Conservation (phyloP, 805 yeast species). For the Nakazawaea holstii region DNA sequence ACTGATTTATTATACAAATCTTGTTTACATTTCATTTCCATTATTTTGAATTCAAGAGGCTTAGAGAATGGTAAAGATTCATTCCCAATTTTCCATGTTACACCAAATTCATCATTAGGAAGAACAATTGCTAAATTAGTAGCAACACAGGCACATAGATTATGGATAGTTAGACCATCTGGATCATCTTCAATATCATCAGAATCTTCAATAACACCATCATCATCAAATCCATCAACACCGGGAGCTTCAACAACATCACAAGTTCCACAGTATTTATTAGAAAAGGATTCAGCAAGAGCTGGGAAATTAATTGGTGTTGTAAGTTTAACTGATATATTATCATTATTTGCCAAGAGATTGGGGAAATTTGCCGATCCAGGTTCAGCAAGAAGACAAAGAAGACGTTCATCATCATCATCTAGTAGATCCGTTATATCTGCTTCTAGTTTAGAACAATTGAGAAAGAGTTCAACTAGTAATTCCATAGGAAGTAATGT, state of each 20-base stretch:
- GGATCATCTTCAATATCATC: slow-evolving; percentile 10
- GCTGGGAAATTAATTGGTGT: slow-evolving; percentile 89
- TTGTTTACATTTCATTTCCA: slow-evolving; percentile 82
- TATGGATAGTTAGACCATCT: slow-evolving; percentile 72
- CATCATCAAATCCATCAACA: slow-evolving; percentile 8
- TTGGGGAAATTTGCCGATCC: slow-evolving; percentile 80
- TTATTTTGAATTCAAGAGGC: slow-evolving; percentile 83
- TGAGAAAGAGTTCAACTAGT: slow-evolving; percentile 36
- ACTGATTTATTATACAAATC: slow-evolving; percentile 76
- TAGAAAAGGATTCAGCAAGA: slow-evolving; percentile 35
- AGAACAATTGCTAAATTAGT: slow-evolving; percentile 91
- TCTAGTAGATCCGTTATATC: slow-evolving; percentile 29
- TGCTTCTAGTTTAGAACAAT: slow-evolving; percentile 33
- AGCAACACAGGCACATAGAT: slow-evolving; percentile 89
- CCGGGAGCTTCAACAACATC: slow-evolving; percentile 1
- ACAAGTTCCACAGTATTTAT: slow-evolving; percentile 9
- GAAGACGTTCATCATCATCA: slow-evolving; percentile 57
- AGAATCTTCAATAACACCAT: slow-evolving; percentile 6
- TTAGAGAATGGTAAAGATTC: slow-evolving; percentile 93
- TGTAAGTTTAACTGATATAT: slow-evolving; percentile 83
- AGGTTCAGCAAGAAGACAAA: slow-evolving; percentile 77
- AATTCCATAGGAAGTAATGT: slow-evolving; percentile 1
- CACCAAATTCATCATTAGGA: slow-evolving; percentile 70
- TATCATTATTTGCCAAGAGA: slow-evolving; percentile 72
- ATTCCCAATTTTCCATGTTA: slow-evolving; percentile 93